phyloP scores from a whole-genome alignment of 83 land plant species.

The Diphasiastrum complanatum region DNA sequence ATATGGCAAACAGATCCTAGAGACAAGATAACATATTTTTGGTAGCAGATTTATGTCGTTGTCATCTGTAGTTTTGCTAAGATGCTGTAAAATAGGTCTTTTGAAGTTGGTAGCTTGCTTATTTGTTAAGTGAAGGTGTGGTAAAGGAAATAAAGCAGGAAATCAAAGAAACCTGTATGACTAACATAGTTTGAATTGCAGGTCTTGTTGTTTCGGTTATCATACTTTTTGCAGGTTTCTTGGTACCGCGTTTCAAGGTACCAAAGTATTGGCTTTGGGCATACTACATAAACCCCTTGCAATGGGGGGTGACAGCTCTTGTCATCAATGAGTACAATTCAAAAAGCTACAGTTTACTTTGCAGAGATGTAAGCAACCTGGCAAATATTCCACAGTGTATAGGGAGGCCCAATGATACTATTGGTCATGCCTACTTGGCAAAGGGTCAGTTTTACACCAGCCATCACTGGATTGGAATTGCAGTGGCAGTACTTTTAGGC shows the following conservation, averaged over 20 bases:
- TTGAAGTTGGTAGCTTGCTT: too few species aligned
- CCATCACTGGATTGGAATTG: slow-evolving; percentile 5
- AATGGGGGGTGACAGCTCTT: slow-evolving; percentile 13
- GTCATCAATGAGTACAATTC: slow-evolving; percentile 8
- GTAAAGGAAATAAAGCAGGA: too few species aligned
- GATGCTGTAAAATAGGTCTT: too few species aligned
- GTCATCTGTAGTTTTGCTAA: too few species aligned
- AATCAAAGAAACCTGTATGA: too few species aligned
- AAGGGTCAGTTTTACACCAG: not conserved
- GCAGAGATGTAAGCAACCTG: not conserved
- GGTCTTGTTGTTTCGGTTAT: slow-evolving; percentile 5
- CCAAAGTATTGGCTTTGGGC: slow-evolving; percentile 14
- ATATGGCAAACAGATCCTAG: too few species aligned
- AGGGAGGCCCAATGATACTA: not conserved
- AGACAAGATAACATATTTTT: too few species aligned
- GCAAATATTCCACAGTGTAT: slow-evolving; percentile 3
- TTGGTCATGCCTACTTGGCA: slow-evolving; percentile 5
- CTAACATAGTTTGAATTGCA: slow-evolving; percentile 2
- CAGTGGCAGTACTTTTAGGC: not conserved
- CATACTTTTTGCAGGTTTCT: slow-evolving; percentile 8
- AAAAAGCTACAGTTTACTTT: not conserved
- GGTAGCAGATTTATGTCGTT: too few species aligned
- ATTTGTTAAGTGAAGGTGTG: too few species aligned
- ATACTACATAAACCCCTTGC: slow-evolving; percentile 7
- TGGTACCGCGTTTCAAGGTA: slow-evolving; percentile 8